Conservation (phyloP, 176 grass and related monocot species). For the Carex cristatella region DNA sequence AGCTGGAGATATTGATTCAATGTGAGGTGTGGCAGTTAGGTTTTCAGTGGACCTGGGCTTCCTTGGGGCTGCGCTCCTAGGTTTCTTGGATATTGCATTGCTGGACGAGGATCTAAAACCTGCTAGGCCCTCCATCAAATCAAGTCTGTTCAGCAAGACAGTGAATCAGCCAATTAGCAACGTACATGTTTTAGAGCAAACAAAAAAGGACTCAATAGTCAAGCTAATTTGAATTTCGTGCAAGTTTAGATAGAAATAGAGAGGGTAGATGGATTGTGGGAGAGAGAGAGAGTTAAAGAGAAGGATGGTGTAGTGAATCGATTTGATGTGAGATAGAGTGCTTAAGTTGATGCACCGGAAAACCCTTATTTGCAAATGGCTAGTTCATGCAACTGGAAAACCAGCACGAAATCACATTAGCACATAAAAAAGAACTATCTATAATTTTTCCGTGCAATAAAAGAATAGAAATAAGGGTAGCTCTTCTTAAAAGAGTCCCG, state of each 20-base stretch:
- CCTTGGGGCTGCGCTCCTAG: slow-evolving; percentile 43
- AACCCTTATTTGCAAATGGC: background rate
- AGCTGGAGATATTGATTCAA: slow-evolving; percentile 21
- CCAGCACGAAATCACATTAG: background rate
- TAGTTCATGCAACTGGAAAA: background rate
- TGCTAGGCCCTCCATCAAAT: slow-evolving; percentile 13
- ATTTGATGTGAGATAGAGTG: background rate
- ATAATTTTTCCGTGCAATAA: background rate
- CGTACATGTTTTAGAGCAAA: background rate
- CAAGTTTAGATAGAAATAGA: background rate
- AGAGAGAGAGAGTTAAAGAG: background rate
- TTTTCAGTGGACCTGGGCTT: slow-evolving; percentile 44
- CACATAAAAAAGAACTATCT: background rate
- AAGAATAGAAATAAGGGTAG: background rate
- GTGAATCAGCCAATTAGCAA: background rate
- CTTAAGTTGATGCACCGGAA: background rate
- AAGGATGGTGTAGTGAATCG: background rate
- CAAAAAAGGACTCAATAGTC: background rate
- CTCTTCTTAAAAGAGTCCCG: background rate
- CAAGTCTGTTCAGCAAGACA: background rate
- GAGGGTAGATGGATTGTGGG: too few relatives aligned
- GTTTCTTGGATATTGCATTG: slow-evolving; percentile 44
- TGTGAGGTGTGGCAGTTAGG: slow-evolving; percentile 28
- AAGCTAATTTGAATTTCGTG: background rate
- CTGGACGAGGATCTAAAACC: background rate